Conservation (phyloP, 2,329 filamentous ascomycete species). For the Alternaria sp. region DNA sequence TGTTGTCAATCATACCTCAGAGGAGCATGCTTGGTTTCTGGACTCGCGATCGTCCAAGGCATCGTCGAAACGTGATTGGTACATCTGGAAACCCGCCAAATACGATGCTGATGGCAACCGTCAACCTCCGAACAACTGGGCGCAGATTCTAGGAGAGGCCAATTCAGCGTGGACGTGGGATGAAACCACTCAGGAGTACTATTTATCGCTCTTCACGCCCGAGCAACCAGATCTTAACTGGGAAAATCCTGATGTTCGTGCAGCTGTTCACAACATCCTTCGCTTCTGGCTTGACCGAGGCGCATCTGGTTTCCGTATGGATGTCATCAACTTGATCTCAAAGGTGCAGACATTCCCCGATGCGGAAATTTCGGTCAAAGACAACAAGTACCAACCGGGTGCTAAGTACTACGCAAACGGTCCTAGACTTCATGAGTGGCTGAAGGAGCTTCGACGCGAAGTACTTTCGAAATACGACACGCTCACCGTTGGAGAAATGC, state of each 20-base stretch:
- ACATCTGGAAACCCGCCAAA: slow-evolving; percentile 61
- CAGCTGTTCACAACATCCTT: slow-evolving; percentile 76
- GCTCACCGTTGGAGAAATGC: slow-evolving; percentile 73
- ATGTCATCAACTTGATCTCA: slow-evolving; percentile 51
- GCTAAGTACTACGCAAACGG: slow-evolving; percentile 70
- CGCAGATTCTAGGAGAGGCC: slow-evolving; percentile 63
- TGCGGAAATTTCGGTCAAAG: slow-evolving; percentile 38
- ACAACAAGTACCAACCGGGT: slow-evolving; percentile 51
- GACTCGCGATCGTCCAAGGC: slow-evolving; percentile 60
- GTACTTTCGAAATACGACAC: slow-evolving; percentile 68
- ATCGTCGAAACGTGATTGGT: slow-evolving; percentile 62
- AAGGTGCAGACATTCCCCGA: slow-evolving; percentile 45
- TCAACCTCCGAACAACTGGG: slow-evolving; percentile 78
- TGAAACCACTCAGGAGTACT: slow-evolving; percentile 75
- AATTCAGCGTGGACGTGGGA: slow-evolving; percentile 75
- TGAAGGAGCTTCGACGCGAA: slow-evolving; percentile 68
- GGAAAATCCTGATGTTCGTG: slow-evolving; percentile 73
- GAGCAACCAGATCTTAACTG: slow-evolving; percentile 86
- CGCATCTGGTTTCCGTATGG: slow-evolving; percentile 59
- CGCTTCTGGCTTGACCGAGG: slow-evolving; percentile 81
- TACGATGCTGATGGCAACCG: slow-evolving; percentile 65
- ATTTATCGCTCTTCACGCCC: slow-evolving; percentile 76
- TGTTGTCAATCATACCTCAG: slow-evolving; percentile 53
- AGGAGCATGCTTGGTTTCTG: slow-evolving; percentile 64
- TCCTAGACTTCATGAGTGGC: slow-evolving; percentile 73